These are phyloP conservation scores for Rubia tinctorum DNA, from an alignment of 305 asterid genomes.

Conservation along the genomic window DNA sequence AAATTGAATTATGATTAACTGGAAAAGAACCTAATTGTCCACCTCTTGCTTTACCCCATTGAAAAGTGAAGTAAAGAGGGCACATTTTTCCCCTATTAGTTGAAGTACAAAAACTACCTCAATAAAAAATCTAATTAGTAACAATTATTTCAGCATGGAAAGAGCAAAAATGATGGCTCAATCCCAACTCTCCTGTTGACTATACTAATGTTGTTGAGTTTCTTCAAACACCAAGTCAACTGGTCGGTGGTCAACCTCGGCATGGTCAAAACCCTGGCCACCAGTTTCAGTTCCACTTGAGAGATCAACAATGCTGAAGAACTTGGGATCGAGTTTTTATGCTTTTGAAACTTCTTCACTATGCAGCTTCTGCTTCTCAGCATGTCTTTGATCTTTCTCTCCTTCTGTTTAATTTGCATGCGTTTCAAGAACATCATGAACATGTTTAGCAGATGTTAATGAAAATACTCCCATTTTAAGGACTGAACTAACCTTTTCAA, in stretches of 20 bases:
- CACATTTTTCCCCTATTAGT: not conserved
- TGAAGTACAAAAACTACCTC: not conserved
- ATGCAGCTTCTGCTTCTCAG: conserved; percentile 62
- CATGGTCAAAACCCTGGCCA: conserved; percentile 50
- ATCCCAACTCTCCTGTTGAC: conserved; percentile 45
- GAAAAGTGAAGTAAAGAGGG: conserved; percentile 25
- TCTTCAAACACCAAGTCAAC: conserved; percentile 66
- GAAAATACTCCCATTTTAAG: not conserved
- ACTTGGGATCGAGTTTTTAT: conserved; percentile 22
- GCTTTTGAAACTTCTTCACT: conserved; percentile 61
- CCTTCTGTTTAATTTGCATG: conserved; percentile 51
- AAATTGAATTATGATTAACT: too few species aligned
- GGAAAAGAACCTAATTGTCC: not conserved
- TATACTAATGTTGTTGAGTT: conserved; percentile 53
- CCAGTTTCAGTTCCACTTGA: conserved; percentile 64
- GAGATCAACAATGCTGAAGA: conserved; percentile 27
- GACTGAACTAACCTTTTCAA: conserved; percentile 52
- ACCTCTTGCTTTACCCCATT: conserved; percentile 22
- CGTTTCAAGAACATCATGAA: not conserved
- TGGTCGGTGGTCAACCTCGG: conserved; percentile 55
- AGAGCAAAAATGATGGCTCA: conserved; percentile 65
- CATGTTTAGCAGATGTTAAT: not conserved
- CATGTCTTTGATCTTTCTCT: conserved; percentile 51
- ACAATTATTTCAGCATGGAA: conserved; percentile 49
- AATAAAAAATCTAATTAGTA: not conserved